phyloP scores from a whole-genome alignment of 2,329 filamentous ascomycete genomes.

The Acrodontium crateriforme region DNA sequence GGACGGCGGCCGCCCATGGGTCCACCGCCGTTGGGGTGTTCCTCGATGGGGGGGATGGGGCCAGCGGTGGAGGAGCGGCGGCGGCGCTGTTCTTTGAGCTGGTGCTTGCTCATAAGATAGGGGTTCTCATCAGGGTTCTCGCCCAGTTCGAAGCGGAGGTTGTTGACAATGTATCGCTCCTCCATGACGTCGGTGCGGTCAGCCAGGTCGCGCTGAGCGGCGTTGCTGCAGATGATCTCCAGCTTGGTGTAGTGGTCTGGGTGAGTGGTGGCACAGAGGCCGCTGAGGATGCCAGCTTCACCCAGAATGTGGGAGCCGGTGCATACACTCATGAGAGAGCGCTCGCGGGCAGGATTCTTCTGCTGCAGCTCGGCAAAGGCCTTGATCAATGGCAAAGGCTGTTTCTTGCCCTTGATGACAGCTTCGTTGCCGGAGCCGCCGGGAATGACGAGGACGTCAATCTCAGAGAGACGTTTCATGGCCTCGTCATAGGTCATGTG shows the following conservation, averaged over 20 bases:
- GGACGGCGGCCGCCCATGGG: conserved; percentile 28
- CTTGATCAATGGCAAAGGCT: conserved; percentile 59
- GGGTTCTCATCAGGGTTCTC: conserved; percentile 71
- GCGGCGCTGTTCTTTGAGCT: conserved; percentile 35
- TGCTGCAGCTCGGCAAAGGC: conserved; percentile 69
- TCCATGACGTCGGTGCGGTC: conserved; percentile 75
- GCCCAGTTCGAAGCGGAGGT: conserved; percentile 69
- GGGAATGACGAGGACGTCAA: conserved; percentile 65
- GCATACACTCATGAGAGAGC: conserved; percentile 67
- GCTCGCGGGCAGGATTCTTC: conserved; percentile 64
- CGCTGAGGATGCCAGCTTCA: conserved; percentile 61
- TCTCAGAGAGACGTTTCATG: conserved; percentile 56
- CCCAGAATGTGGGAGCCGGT: conserved; percentile 68
- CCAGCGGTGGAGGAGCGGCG: conserved; percentile 27
- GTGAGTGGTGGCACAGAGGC: conserved; percentile 70
- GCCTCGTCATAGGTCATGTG: conserved; percentile 71
- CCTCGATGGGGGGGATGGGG: conserved; percentile 20
- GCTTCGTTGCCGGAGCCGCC: conserved; percentile 50
- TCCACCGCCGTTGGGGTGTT: conserved; percentile 13
- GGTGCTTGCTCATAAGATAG: conserved; percentile 62
- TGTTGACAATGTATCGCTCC: conserved; percentile 80
- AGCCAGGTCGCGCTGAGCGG: conserved; percentile 52
- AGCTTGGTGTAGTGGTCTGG: conserved; percentile 67
- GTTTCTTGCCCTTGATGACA: conserved; percentile 50
- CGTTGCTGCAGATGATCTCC: conserved; percentile 67